Conservation (phyloP, 768 basidiomycete genomes). For the Lactarius quietus region DNA sequence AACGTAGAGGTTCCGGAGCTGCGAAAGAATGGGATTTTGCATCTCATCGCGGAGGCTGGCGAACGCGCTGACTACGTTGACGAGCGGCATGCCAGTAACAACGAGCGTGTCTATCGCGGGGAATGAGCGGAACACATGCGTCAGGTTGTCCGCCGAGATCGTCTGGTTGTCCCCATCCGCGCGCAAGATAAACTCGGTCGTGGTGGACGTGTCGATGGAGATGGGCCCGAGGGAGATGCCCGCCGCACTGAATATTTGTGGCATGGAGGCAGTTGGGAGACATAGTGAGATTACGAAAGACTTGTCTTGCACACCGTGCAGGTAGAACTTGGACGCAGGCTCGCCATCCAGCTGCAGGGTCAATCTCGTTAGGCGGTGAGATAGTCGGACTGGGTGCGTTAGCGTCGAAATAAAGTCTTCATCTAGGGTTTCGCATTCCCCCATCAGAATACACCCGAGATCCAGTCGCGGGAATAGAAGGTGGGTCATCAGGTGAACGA, state of each 20-base stretch:
- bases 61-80: slow-evolving; percentile 10
- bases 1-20: slow-evolving; percentile 6
- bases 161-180: slow-evolving; percentile 12
- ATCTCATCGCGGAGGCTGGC: slow-evolving; percentile 10
- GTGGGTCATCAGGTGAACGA: slow-evolving; percentile 14
- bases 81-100: slow-evolving; percentile 15
- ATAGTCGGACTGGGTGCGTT: slow-evolving; percentile 5
- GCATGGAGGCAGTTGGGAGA: slow-evolving; percentile 7
- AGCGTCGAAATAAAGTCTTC: slow-evolving; percentile 5
- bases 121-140: slow-evolving; percentile 7
- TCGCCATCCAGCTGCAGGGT: slow-evolving; percentile 13
- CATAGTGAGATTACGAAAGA: slow-evolving; percentile 6
- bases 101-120: slow-evolving; percentile 13
- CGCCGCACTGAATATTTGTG: slow-evolving; percentile 3
- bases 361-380: neutral
- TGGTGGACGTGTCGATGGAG: neutral
- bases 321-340: slow-evolving; percentile 17
- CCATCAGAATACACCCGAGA: slow-evolving; percentile 13
- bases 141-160: slow-evolving; percentile 4
- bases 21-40: neutral
- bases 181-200: slow-evolving; percentile 15
- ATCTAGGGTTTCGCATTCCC: slow-evolving; percentile 12
- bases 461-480: slow-evolving; percentile 6
- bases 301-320: slow-evolving; percentile 10
- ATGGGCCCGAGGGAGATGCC: neutral